Percentiles rank a stretch among this genome's conserved stretches.
phyloP scores from a whole-genome alignment of 2,329 filamentous ascomycete species.

The Arthrobotrys iridis region DNA sequence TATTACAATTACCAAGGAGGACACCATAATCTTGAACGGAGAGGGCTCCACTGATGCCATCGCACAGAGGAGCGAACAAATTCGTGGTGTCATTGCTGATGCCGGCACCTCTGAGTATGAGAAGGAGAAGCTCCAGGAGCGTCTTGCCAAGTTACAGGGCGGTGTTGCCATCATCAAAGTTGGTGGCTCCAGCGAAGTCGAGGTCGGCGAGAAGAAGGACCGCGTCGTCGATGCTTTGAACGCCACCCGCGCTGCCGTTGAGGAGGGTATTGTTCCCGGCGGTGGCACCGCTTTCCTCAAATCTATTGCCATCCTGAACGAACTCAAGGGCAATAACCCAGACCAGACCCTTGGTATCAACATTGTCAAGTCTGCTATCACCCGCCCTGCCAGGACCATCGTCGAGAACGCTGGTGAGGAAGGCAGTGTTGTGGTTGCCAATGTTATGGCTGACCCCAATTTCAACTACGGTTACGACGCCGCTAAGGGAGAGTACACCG shows the following conservation, averaged over 20 bases:
- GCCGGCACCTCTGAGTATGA: constrained; percentile 97
- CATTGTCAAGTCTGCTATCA: constrained; percentile 98
- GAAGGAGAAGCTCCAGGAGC: constrained; percentile 99
- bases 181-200: constrained; percentile 94
- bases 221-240: constrained; percentile 98
- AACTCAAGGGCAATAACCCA: constrained; percentile 91
- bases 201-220: constrained; percentile 99
- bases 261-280: constrained; percentile 98
- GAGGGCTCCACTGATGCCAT: constrained; percentile 95
- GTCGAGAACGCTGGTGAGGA: constrained; percentile 98
- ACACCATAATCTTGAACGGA: constrained; percentile 97
- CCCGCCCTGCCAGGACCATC: constrained; percentile 90
- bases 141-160: constrained; percentile 97
- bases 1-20: constrained; percentile 99
- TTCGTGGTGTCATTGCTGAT: constrained; percentile 94
- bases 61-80: constrained; percentile 96
- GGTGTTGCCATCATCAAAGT: constrained; percentile 99
- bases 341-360: constrained; percentile 98
- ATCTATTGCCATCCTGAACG: constrained; percentile 84
- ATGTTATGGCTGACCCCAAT: constrained; percentile 96
- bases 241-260: constrained; percentile 95
- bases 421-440: constrained; percentile 95
- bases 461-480: constrained; percentile 99
- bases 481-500: constrained; percentile 95
- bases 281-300: constrained; percentile 98